Percentiles rank a stretch among this genome's conserved stretches.
phyloP scores from a whole-genome alignment of 202 grass and related monocot genomes.

The Setaria viridis region DNA sequence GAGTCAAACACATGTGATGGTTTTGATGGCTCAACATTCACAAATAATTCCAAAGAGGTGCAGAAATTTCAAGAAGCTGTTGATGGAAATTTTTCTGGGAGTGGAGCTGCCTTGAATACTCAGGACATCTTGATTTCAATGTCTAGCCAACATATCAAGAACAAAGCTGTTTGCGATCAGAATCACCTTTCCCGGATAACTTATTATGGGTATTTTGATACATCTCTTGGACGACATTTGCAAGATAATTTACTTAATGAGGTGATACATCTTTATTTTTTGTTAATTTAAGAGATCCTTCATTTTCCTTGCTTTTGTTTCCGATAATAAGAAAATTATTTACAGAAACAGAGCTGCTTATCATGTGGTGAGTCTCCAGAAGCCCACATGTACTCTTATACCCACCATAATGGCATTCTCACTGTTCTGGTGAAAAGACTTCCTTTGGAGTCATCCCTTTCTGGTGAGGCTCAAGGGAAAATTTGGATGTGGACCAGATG shows the following conservation, averaged over 20 bases:
- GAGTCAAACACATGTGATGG: slow-evolving; percentile 36
- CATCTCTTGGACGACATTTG: slow-evolving; percentile 80
- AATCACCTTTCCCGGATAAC: slow-evolving; percentile 93
- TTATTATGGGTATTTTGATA: slow-evolving; percentile 89
- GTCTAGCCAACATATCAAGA: slow-evolving; percentile 80
- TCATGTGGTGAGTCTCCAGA: slow-evolving; percentile 82
- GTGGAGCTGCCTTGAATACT: slow-evolving; percentile 57
- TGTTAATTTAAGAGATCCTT: slow-evolving; percentile 30
- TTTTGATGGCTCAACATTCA: slow-evolving; percentile 36
- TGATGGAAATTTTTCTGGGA: slow-evolving; percentile 42
- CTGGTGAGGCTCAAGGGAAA: slow-evolving; percentile 60
- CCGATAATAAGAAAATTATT: slow-evolving; percentile 45
- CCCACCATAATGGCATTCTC: slow-evolving; percentile 80
- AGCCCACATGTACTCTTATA: slow-evolving; percentile 78
- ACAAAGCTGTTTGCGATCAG: slow-evolving; percentile 77
- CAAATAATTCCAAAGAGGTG: slow-evolving; percentile 3
- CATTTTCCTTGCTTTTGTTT: slow-evolving; percentile 31
- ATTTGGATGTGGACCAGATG: slow-evolving; percentile 99
- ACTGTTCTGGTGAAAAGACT: slow-evolving; percentile 79
- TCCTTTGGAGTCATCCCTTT: slow-evolving; percentile 49
- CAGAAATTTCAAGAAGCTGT: slow-evolving; percentile 40
- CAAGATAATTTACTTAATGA: slow-evolving; percentile 80
- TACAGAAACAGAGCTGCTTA: slow-evolving; percentile 81
- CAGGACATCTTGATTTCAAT: slow-evolving; percentile 79
- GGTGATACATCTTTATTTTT: slow-evolving; percentile 61